Percentiles rank a stretch among this genome's conserved stretches.
Conservation (phyloP, 2,329 filamentous ascomycete genomes). For the Aspergillus sp. region DNA sequence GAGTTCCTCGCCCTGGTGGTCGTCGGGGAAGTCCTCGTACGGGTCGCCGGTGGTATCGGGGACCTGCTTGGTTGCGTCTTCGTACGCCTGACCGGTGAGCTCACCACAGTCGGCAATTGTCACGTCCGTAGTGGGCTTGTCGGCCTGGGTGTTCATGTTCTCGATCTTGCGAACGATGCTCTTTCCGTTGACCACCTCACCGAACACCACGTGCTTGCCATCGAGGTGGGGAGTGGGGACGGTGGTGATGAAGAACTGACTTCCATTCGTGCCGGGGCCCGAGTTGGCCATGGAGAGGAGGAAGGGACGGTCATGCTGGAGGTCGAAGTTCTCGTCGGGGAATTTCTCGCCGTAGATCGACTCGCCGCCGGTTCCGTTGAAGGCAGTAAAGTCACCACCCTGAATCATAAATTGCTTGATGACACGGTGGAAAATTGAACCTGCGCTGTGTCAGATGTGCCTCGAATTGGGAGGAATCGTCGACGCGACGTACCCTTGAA, state of each 20-base stretch:
- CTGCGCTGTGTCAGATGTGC: slow-evolving; percentile 25
- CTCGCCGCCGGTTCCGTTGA: slow-evolving; percentile 92
- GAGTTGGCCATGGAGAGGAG: slow-evolving; percentile 97
- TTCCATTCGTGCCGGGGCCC: slow-evolving; percentile 90
- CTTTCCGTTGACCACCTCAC: slow-evolving; percentile 88
- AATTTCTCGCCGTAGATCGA: slow-evolving; percentile 98
- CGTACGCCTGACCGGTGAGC: slow-evolving; percentile 64
- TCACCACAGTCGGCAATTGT: slow-evolving; percentile 80
- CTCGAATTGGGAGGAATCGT: background rate
- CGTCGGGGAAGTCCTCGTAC: slow-evolving; percentile 94
- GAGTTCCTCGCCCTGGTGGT: slow-evolving; percentile 58
- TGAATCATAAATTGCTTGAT: slow-evolving; percentile 99
- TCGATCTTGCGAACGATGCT: slow-evolving; percentile 85
- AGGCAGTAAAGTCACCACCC: slow-evolving; percentile 91
- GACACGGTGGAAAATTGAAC: slow-evolving; percentile 86
- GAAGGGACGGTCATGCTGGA: slow-evolving; percentile 89
- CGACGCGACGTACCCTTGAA: slow-evolving; percentile 59
- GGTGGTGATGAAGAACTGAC: slow-evolving; percentile 97
- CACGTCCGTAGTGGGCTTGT: slow-evolving; percentile 70
- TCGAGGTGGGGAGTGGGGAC: slow-evolving; percentile 92
- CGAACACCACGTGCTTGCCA: slow-evolving; percentile 95
- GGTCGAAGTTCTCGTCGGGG: slow-evolving; percentile 88
- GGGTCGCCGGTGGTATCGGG: slow-evolving; percentile 79
- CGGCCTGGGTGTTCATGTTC: slow-evolving; percentile 67
- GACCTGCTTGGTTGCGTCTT: slow-evolving; percentile 58